phyloP scores from a whole-genome alignment of 345 rosid genomes.

The Syzygium aromaticum region DNA sequence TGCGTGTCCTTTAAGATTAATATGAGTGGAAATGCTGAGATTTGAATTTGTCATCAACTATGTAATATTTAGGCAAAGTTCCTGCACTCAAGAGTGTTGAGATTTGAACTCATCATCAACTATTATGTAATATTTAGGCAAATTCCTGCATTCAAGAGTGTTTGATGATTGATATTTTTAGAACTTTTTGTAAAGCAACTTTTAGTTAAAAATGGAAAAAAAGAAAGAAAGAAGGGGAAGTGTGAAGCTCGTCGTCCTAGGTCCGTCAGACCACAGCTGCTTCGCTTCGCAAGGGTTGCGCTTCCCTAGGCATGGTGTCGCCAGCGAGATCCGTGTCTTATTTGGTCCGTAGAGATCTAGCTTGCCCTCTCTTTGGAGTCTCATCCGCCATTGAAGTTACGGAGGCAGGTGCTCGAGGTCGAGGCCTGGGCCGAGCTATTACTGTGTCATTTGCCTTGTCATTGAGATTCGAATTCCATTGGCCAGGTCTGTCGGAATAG shows the following conservation, averaged over 20 bases:
- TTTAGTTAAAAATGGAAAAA: not conserved
- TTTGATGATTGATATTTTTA: not conserved
- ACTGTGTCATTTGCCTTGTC: not conserved
- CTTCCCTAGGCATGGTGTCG: not conserved
- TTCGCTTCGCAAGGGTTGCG: not conserved
- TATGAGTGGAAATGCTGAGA: accelerated
- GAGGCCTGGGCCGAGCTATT: not conserved
- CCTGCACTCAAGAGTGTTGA: not conserved
- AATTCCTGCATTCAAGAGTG: not conserved
- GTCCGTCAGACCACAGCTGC: not conserved
- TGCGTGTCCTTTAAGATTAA: accelerated
- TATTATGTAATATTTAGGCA: no score
- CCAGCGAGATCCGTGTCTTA: not conserved
- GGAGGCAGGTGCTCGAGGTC: not conserved
- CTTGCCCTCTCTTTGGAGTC: not conserved
- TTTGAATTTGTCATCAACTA: not conserved
- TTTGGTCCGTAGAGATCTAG: not conserved
- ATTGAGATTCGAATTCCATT: not conserved
- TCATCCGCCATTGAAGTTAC: not conserved
- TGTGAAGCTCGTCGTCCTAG: not conserved
- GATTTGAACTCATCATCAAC: not conserved
- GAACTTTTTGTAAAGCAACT: not conserved
- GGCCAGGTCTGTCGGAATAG: not conserved
- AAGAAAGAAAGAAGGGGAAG: not conserved
- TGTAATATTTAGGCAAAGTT: no score